Conservation (phyloP, 2,329 filamentous ascomycete genomes). For the Paraconiothyrium brasiliense region DNA sequence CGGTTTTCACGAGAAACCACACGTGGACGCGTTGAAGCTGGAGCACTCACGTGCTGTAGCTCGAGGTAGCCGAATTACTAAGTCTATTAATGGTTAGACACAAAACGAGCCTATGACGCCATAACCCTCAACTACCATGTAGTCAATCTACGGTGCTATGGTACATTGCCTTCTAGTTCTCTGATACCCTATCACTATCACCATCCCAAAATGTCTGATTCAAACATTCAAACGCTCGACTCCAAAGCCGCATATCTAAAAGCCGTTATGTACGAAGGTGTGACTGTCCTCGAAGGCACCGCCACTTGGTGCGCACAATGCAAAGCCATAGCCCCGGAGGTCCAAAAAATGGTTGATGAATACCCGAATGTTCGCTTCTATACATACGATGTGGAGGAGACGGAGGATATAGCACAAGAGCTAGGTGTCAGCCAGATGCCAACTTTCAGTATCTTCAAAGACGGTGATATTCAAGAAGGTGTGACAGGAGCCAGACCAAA, state of each 20-base stretch:
- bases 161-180: too few species aligned
- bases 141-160: too few species aligned
- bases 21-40: background rate
- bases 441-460: slow-evolving; percentile 41
- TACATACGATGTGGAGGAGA: slow-evolving; percentile 42
- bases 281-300: slow-evolving; percentile 43
- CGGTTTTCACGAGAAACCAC: too few species aligned
- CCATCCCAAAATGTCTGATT: slow-evolving; percentile 11
- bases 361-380: slow-evolving; percentile 40
- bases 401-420: slow-evolving; percentile 43
- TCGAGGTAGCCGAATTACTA: background rate
- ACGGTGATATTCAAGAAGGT: slow-evolving; percentile 38
- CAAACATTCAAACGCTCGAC: slow-evolving; percentile 33
- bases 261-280: slow-evolving; percentile 41
- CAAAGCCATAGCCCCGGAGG: slow-evolving; percentile 39
- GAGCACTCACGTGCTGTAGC: too few species aligned
- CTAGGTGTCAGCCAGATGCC: slow-evolving; percentile 40
- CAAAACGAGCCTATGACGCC: background rate
- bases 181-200: background rate
- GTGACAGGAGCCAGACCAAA: slow-evolving; percentile 32
- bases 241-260: slow-evolving; percentile 40
- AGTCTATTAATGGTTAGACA: background rate
- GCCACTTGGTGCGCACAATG: slow-evolving; percentile 43
- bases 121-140: background rate
- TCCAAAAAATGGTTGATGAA: slow-evolving; percentile 35